Conservation (phyloP, 495 filamentous ascomycete genomes). For the Umbilicaria muhlenbergii region DNA sequence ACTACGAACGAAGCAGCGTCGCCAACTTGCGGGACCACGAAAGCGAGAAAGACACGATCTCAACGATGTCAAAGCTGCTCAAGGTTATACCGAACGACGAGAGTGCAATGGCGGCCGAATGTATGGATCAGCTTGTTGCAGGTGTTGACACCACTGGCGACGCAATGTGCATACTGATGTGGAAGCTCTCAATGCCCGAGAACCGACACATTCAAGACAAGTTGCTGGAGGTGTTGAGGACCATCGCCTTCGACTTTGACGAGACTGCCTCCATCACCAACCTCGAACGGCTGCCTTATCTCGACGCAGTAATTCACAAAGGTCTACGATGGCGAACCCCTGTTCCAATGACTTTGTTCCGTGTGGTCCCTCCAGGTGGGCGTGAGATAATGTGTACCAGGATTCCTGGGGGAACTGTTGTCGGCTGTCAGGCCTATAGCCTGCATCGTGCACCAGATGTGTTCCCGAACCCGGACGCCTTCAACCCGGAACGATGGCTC, state of each 20-base stretch:
- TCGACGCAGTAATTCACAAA: conserved; percentile 28
- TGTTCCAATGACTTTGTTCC: conserved; percentile 33
- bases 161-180: conserved; percentile 49
- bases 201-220: conserved; percentile 27
- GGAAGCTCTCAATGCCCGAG: conserved; percentile 42
- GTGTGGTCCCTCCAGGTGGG: conserved; percentile 29
- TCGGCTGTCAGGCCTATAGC: conserved; percentile 25
- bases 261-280: no score
- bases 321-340: conserved; percentile 29
- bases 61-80: conserved; percentile 19
- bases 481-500: conserved; percentile 37
- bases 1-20: conserved; percentile 17
- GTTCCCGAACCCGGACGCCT: conserved; percentile 27
- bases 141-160: conserved; percentile 56
- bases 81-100: conserved; percentile 14
- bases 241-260: no score
- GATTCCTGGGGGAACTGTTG: conserved; percentile 27
- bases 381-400: conserved; percentile 19
- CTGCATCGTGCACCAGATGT: conserved; percentile 29
- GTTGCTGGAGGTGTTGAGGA: conserved; percentile 33
- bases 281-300: conserved; percentile 18
- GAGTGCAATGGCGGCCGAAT: conserved; percentile 27
- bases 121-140: conserved; percentile 35
- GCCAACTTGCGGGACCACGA: no score
- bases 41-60: conserved; percentile 16